phyloP scores from a whole-genome alignment of 345 rosid genomes.

The Lepidium didymum region DNA sequence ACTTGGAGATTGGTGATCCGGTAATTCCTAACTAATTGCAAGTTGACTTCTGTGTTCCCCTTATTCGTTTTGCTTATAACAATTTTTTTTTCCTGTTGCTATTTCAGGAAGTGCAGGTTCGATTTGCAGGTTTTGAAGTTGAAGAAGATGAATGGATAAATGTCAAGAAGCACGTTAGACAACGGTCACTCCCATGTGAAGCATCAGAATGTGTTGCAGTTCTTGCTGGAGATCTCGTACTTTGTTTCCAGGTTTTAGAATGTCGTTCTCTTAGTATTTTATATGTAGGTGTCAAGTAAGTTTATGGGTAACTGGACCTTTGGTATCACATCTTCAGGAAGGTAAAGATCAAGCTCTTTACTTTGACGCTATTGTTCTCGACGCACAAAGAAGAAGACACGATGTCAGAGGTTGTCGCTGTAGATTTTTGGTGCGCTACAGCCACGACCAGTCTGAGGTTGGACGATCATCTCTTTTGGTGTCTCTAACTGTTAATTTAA shows the following conservation, averaged over 20 bases:
- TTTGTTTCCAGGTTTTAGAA: constrained; percentile 83
- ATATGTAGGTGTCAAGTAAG: neutral
- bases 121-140: constrained; percentile 92
- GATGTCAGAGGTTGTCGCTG: constrained; percentile 99
- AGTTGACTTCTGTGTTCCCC: constrained; percentile 3
- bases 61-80: neutral
- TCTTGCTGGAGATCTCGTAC: constrained; percentile 93
- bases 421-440: constrained; percentile 93
- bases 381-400: constrained; percentile 95
- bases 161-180: constrained; percentile 70
- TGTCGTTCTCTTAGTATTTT: neutral
- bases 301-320: neutral
- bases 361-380: constrained; percentile 93
- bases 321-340: constrained; percentile 49
- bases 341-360: constrained; percentile 99
- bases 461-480: constrained; percentile 11
- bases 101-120: constrained; percentile 86
- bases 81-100: constrained; percentile 10
- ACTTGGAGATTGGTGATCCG: constrained; percentile 68
- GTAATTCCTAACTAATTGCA: constrained; percentile 29
- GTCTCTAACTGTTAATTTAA: neutral
- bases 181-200: constrained; percentile 97
- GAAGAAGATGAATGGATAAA: constrained; percentile 99
- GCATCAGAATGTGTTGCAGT: constrained; percentile 99
- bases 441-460: constrained; percentile 97